Evolutionary conservation across 1,139 yeast species (phyloP).

Genomic region (Saccharomyces hybrid): DNA sequence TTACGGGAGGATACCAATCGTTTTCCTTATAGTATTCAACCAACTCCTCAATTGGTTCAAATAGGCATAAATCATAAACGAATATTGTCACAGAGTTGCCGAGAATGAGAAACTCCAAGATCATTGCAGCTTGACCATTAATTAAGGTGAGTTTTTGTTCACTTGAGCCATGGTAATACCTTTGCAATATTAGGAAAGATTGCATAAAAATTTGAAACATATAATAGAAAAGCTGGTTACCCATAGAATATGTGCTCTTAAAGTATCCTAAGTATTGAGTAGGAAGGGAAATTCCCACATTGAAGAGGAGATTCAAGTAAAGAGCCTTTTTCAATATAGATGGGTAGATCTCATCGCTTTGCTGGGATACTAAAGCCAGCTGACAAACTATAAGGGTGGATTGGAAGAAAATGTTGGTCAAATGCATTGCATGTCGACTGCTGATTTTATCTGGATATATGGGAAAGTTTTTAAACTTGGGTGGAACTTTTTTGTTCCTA

Average conservation of each 20-base stretch:
- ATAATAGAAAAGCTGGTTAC: constrained; percentile 30
- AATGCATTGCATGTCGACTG: constrained; percentile 13
- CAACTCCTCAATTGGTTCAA: constrained; percentile 43
- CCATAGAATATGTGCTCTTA: constrained; percentile 30
- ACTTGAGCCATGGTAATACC: constrained; percentile 20
- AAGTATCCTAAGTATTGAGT: constrained; percentile 28
- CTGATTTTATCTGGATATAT: constrained; percentile 14
- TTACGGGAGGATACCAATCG: constrained; percentile 35
- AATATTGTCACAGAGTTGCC: constrained; percentile 34
- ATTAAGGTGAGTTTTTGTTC: constrained; percentile 23
- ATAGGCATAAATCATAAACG: constrained; percentile 35
- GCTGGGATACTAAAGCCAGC: constrained; percentile 11
- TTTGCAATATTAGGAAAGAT: constrained; percentile 25
- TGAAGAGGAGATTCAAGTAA: constrained; percentile 20
- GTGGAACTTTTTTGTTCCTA: constrained; percentile 17
- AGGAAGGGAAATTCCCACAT: constrained; percentile 29
- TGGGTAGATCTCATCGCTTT: constrained; percentile 14
- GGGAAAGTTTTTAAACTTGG: constrained; percentile 28
- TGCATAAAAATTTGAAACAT: constrained; percentile 16
- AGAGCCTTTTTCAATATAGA: constrained; percentile 13
- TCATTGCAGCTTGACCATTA: constrained; percentile 23
- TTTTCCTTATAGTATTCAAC: constrained; percentile 34
- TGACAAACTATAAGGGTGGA: constrained; percentile 31
- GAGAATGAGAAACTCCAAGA: constrained; percentile 22
- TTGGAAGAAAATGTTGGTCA: constrained; percentile 31